Conservation (phyloP, 2,329 filamentous ascomycete species). For the Calonectria leucothoes region DNA sequence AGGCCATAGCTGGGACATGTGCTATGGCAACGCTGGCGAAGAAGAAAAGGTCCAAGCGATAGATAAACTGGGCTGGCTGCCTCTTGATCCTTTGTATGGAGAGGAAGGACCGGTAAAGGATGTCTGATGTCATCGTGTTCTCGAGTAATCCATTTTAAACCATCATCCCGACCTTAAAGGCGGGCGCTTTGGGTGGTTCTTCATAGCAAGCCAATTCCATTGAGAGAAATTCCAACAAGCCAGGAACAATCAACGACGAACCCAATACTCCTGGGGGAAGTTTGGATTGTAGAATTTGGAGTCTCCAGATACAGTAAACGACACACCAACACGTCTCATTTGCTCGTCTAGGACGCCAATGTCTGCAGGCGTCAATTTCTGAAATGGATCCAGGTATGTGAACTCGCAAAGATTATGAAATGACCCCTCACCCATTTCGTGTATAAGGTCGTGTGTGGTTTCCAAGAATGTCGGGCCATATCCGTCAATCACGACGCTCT, state of each 20-base stretch:
- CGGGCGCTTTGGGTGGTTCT: not conserved
- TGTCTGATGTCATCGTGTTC: not conserved
- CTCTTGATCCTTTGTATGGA: constrained; percentile 33
- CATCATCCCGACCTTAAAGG: not conserved
- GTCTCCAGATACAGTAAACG: not conserved
- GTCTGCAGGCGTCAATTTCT: not conserved
- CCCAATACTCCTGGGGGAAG: not conserved
- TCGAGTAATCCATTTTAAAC: too few species aligned
- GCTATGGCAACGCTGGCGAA: constrained; percentile 69
- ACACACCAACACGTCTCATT: not conserved
- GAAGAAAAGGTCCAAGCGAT: constrained; percentile 28
- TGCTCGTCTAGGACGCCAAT: not conserved
- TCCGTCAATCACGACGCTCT: not conserved
- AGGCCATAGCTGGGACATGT: constrained; percentile 76
- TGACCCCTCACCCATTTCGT: not conserved
- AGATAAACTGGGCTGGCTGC: constrained; percentile 24
- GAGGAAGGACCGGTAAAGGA: constrained; percentile 19
- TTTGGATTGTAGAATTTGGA: not conserved
- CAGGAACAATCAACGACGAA: not conserved
- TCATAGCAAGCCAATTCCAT: not conserved
- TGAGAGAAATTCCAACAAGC: not conserved
- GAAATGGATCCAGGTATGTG: not conserved
- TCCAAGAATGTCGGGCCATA: not conserved
- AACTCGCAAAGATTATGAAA: not conserved
- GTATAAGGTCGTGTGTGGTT: not conserved